These are phyloP conservation scores for Thelonectria discophora DNA, from an alignment of 2,329 filamentous ascomycete genomes.

Conservation along the genomic window DNA sequence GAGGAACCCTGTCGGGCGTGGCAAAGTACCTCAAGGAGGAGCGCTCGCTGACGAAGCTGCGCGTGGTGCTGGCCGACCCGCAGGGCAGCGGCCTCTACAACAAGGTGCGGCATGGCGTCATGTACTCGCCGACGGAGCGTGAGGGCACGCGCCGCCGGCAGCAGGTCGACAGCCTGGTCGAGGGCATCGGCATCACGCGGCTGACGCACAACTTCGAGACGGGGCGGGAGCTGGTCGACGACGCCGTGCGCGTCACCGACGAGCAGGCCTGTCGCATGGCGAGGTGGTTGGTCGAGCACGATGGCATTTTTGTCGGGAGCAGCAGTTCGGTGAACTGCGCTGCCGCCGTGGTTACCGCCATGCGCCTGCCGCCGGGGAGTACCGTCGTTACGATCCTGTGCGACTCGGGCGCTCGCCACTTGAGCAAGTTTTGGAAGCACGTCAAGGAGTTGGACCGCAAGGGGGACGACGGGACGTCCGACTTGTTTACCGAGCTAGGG, in stretches of 20 bases:
- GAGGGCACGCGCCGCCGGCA: constrained; percentile 89
- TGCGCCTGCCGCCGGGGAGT: constrained; percentile 67
- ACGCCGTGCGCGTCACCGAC: constrained; percentile 89
- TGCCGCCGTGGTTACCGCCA: constrained; percentile 75
- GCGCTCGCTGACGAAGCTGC: constrained; percentile 64
- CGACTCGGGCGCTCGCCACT: constrained; percentile 81
- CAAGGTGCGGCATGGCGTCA: constrained; percentile 89
- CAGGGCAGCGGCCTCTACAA: constrained; percentile 95
- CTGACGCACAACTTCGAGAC: constrained; percentile 94
- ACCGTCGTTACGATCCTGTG: constrained; percentile 85
- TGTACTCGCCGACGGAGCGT: constrained; percentile 89
- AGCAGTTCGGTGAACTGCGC: constrained; percentile 98
- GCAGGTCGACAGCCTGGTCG: constrained; percentile 95
- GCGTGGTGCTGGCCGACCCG: constrained; percentile 88
- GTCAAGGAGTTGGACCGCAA: constrained; percentile 75
- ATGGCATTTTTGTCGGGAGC: constrained; percentile 93
- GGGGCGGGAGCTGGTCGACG: constrained; percentile 85
- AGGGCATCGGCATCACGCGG: constrained; percentile 94
- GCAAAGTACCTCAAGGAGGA: constrained; percentile 82
- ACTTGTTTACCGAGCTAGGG: constrained; percentile 61
- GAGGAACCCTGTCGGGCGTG: constrained; percentile 90
- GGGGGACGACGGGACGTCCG: constrained; percentile 49
- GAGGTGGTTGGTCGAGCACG: constrained; percentile 93
- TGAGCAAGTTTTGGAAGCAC: constrained; percentile 86
- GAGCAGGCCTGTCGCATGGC: constrained; percentile 92